Conservation (phyloP, 306 rosid genomes). For the Glycine tomentella region DNA sequence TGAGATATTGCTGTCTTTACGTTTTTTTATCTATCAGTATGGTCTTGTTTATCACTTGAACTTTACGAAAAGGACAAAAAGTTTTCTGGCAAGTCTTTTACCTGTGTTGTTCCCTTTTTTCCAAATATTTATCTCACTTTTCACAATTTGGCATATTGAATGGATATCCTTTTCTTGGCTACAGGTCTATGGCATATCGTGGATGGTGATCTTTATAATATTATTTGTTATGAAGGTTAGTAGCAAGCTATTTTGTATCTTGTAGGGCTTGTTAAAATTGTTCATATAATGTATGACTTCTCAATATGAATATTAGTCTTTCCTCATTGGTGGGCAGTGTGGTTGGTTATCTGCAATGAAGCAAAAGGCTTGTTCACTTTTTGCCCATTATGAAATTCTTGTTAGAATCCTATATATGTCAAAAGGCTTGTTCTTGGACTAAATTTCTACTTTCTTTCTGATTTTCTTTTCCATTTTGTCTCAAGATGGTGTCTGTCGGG, state of each 20-base stretch:
- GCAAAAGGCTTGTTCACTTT: no score
- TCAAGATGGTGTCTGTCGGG: slow-evolving; percentile 89
- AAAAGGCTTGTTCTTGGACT: not conserved
- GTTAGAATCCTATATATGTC: no score
- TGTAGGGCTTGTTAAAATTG: slow-evolving; percentile 33
- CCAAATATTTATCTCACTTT: not conserved
- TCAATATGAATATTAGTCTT: slow-evolving; percentile 18
- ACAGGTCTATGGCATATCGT: slow-evolving; percentile 95
- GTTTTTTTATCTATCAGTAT: slow-evolving; percentile 94
- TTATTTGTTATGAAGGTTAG: slow-evolving; percentile 94
- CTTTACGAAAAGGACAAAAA: slow-evolving; percentile 64
- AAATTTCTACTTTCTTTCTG: slow-evolving; percentile 8
- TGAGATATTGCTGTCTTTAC: slow-evolving; percentile 80
- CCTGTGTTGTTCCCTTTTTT: slow-evolving; percentile 1
- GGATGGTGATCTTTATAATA: slow-evolving; percentile 89
- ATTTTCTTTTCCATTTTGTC: slow-evolving; percentile 36
- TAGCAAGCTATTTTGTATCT: slow-evolving; percentile 27
- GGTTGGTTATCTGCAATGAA: not conserved
- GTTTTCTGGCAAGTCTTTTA: slow-evolving; percentile 67
- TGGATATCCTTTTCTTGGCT: slow-evolving; percentile 35
- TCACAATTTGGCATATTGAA: slow-evolving; percentile 29
- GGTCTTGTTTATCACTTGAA: slow-evolving; percentile 93
- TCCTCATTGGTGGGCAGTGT: not conserved
- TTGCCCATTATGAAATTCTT: no score
- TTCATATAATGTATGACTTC: slow-evolving; percentile 27